These are phyloP conservation scores for Serpula lacrymans DNA, from an alignment of 768 basidiomycete genomes.

Conservation along the genomic window DNA sequence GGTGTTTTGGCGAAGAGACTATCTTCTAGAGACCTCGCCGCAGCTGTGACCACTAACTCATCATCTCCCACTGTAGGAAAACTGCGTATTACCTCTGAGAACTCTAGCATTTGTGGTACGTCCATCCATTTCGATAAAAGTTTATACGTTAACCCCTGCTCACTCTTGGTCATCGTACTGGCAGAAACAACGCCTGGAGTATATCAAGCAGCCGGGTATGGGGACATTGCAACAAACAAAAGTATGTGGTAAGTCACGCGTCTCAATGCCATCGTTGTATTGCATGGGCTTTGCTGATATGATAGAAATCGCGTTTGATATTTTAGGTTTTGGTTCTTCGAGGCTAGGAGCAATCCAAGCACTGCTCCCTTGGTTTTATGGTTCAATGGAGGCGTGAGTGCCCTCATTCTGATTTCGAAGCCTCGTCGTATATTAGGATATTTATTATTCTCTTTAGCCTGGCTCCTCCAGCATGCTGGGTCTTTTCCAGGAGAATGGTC, in stretches of 20 bases:
- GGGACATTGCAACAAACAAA: constrained; percentile 54
- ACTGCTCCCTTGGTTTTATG: constrained; percentile 67
- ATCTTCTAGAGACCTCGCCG: constrained; percentile 20
- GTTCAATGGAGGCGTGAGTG: too few species aligned
- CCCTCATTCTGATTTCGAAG: too few species aligned
- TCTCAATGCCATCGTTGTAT: constrained; percentile 42
- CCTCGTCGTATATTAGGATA: constrained; percentile 27
- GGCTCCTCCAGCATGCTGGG: constrained; percentile 65
- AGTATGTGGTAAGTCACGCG: constrained; percentile 47
- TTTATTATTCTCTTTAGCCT: constrained; percentile 66
- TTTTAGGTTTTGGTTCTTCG: constrained; percentile 78
- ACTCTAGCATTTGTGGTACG: constrained; percentile 58
- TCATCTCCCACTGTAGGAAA: too few species aligned
- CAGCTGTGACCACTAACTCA: constrained; percentile 1
- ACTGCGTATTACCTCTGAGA: constrained; percentile 51
- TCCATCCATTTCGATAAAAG: neutral
- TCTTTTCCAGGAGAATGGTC: constrained; percentile 68
- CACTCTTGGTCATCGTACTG: constrained; percentile 50
- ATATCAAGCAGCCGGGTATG: constrained; percentile 57
- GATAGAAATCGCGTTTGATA: neutral
- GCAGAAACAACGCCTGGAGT: constrained; percentile 63
- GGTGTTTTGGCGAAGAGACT: too few species aligned
- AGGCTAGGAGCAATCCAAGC: constrained; percentile 53
- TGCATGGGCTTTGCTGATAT: too few species aligned
- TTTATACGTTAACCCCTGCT: constrained; percentile 39